Conservation (phyloP, 2,329 filamentous ascomycete genomes). For the Tolypocladium pustulatum region DNA sequence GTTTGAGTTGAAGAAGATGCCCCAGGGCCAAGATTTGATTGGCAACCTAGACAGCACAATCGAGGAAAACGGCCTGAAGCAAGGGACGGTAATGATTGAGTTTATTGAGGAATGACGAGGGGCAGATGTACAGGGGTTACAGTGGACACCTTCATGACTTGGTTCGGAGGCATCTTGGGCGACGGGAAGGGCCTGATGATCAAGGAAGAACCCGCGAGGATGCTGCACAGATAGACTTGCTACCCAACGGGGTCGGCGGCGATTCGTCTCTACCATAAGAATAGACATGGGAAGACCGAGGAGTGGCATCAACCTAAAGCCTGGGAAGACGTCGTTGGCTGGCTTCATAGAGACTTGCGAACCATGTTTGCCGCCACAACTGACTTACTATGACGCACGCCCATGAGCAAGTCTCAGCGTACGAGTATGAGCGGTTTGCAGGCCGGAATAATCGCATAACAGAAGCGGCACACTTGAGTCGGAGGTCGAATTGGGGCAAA, state of each 20-base stretch:
- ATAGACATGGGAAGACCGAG: neutral
- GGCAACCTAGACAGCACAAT: constrained; percentile 64
- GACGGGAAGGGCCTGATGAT: neutral
- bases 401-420: neutral
- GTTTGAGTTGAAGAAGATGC: constrained; percentile 83
- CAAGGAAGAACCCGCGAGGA: neutral
- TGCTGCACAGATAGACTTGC: neutral
- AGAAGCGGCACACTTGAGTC: neutral
- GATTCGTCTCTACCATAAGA: neutral
- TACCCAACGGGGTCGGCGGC: neutral
- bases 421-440: neutral
- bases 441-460: neutral
- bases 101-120: constrained; percentile 50
- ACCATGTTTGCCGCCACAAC: no score
- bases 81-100: constrained; percentile 92
- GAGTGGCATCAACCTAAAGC: neutral
- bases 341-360: no score
- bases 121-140: neutral
- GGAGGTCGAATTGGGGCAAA: neutral
- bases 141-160: neutral
- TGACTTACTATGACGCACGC: no score
- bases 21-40: constrained; percentile 69
- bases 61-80: constrained; percentile 74
- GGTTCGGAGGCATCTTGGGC: neutral
- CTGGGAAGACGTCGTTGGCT: neutral